phyloP scores from a whole-genome alignment of 768 basidiomycete genomes.

The Russula foetens region DNA sequence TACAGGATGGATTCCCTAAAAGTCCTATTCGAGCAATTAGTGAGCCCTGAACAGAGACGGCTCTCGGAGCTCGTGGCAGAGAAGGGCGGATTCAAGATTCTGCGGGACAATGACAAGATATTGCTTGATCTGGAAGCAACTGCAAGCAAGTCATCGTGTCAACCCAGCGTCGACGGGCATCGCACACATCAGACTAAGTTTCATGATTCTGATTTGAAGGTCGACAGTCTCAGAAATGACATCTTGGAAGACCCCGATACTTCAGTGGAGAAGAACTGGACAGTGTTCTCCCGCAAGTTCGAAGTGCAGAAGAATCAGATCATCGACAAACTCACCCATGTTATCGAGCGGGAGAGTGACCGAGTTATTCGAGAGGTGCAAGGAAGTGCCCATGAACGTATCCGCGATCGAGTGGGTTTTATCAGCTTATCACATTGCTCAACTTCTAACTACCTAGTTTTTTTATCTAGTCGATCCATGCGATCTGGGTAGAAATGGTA shows the following conservation, averaged over 20 bases:
- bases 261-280: constrained; percentile 18
- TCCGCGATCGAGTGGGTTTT: constrained; percentile 12
- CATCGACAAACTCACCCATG: constrained; percentile 3
- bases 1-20: constrained; percentile 20
- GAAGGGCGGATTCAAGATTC: constrained; percentile 22
- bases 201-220: not conserved
- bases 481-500: constrained; percentile 25
- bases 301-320: constrained; percentile 16
- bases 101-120: constrained; percentile 19
- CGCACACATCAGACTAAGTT: not conserved
- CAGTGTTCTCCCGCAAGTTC: constrained; percentile 21
- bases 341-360: constrained; percentile 18
- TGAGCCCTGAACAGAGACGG: constrained; percentile 14
- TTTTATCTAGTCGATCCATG: not conserved
- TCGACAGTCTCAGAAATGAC: constrained; percentile 16
- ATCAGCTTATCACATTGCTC: too few species aligned
- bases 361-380: constrained; percentile 17
- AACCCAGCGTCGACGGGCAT: too few species aligned
- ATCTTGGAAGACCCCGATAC: constrained; percentile 21
- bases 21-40: constrained; percentile 16
- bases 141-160: not conserved
- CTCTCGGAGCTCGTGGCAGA: constrained; percentile 6
- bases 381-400: constrained; percentile 23
- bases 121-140: constrained; percentile 17
- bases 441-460: not conserved